Percentiles rank a stretch among this genome's conserved stretches.
Conservation (phyloP, 2,329 filamentous ascomycete genomes). For the Acarospora socialis region DNA sequence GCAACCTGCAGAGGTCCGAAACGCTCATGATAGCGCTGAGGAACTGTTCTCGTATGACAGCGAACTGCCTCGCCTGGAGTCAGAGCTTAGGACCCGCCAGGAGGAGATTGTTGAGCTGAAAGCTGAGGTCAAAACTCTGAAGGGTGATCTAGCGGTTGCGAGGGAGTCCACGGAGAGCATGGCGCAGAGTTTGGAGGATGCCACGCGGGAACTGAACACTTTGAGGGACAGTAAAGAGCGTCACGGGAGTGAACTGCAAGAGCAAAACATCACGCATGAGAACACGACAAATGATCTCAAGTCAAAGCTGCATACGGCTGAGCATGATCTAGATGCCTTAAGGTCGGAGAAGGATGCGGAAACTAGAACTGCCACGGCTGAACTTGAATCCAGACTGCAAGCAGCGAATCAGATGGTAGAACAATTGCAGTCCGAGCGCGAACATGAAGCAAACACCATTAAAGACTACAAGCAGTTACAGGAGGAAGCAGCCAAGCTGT, state of each 20-base stretch:
- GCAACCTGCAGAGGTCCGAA: slow-evolving; percentile 18
- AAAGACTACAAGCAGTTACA: slow-evolving; percentile 3
- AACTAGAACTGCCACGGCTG: slow-evolving; percentile 19
- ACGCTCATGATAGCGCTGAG: slow-evolving; percentile 33
- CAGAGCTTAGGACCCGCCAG: slow-evolving; percentile 54
- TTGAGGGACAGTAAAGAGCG: slow-evolving; percentile 39
- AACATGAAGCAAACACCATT: no score
- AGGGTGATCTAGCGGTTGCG: slow-evolving; percentile 54
- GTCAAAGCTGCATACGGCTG: slow-evolving; percentile 21
- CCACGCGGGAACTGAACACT: slow-evolving; percentile 47
- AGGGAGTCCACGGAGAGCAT: slow-evolving; percentile 58
- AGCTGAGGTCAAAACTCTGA: slow-evolving; percentile 51
- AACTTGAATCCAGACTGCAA: slow-evolving; percentile 25
- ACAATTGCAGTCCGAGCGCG: no score
- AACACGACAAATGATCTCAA: slow-evolving; percentile 30
- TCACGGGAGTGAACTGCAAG: slow-evolving; percentile 33
- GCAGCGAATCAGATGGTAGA: no score
- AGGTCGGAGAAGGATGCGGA: no score
- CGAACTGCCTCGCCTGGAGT: slow-evolving; percentile 69
- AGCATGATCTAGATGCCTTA: slow-evolving; percentile 19
- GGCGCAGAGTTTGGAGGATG: slow-evolving; percentile 50
- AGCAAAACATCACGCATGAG: slow-evolving; percentile 27
- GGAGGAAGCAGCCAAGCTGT: slow-evolving; percentile 3
- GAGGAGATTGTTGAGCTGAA: slow-evolving; percentile 59
- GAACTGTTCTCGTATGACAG: slow-evolving; percentile 90